phyloP scores from a whole-genome alignment of 2,329 filamentous ascomycete species.

The Pleochaeta shiraiana region DNA sequence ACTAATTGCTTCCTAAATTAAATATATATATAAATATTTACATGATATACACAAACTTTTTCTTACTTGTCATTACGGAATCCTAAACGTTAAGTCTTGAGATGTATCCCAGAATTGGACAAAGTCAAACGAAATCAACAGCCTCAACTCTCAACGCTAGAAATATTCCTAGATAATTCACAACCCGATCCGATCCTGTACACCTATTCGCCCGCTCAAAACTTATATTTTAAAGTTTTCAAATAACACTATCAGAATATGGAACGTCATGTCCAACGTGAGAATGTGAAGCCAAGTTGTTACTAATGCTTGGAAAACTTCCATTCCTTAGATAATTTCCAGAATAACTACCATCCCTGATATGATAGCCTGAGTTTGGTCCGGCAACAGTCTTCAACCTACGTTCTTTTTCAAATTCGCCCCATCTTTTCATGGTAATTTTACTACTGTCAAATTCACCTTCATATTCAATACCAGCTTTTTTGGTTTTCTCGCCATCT shows the following conservation, averaged over 20 bases:
- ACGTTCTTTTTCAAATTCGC: slow-evolving; percentile 69
- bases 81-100: too few species aligned
- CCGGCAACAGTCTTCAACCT: slow-evolving; percentile 11
- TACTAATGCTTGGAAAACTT: too few species aligned
- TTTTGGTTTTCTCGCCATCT: slow-evolving; percentile 71
- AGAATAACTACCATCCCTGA: slow-evolving; percentile 9
- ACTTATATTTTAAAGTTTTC: not conserved
- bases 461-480: slow-evolving; percentile 67
- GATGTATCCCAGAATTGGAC: too few species aligned
- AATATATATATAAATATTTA: too few species aligned
- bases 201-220: not conserved
- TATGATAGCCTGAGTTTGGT: slow-evolving; percentile 9
- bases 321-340: too few species aligned
- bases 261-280: not conserved
- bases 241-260: too few species aligned
- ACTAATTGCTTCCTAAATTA: too few species aligned
- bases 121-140: too few species aligned
- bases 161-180: too few species aligned
- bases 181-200: not conserved
- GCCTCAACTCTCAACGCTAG: too few species aligned
- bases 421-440: slow-evolving; percentile 99
- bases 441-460: slow-evolving; percentile 97
- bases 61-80: too few species aligned
- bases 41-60: too few species aligned
- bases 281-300: not conserved